phyloP scores from a whole-genome alignment of 306 rosid species.

The Vicia faba region DNA sequence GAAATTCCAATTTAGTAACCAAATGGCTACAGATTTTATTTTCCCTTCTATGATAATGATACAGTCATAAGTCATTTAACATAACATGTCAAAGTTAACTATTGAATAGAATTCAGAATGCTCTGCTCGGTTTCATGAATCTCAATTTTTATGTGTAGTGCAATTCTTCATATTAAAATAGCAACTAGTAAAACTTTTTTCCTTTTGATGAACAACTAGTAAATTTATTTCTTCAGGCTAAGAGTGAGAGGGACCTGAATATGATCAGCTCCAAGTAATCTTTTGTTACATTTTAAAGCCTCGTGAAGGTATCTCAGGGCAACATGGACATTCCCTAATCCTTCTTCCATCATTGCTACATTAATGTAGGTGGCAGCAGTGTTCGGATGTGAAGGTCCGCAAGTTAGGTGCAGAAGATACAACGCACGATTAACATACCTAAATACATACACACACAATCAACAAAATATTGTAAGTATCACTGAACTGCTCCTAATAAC shows the following conservation, averaged over 20 bases:
- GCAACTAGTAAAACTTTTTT: too few relatives aligned
- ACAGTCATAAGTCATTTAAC: too few relatives aligned
- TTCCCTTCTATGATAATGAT: too few relatives aligned
- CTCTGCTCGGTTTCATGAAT: too few relatives aligned
- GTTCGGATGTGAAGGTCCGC: slow-evolving; percentile 99
- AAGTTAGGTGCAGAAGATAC: slow-evolving; percentile 91
- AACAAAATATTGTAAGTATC: too few relatives aligned
- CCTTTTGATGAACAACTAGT: too few relatives aligned
- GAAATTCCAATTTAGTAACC: background rate
- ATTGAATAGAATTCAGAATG: too few relatives aligned
- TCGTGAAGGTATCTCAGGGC: slow-evolving; percentile 97
- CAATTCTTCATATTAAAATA: background rate
- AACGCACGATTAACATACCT: slow-evolving; percentile 97
- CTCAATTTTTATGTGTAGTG: too few relatives aligned
- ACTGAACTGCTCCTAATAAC: too few relatives aligned
- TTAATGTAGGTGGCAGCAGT: slow-evolving; percentile 98
- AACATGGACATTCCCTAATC: slow-evolving; percentile 93
- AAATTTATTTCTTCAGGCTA: slow-evolving; percentile 14
- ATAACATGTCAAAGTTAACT: too few relatives aligned
- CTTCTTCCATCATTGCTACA: slow-evolving; percentile 99
- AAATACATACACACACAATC: background rate
- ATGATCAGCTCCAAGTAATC: slow-evolving; percentile 96
- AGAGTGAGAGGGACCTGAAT: slow-evolving; percentile 71
- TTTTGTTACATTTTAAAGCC: slow-evolving; percentile 95
- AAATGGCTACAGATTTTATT: too few relatives aligned